These are phyloP conservation scores for Yamadazyma scolyti DNA, from an alignment of 805 yeast genomes.

Conservation along the genomic window DNA sequence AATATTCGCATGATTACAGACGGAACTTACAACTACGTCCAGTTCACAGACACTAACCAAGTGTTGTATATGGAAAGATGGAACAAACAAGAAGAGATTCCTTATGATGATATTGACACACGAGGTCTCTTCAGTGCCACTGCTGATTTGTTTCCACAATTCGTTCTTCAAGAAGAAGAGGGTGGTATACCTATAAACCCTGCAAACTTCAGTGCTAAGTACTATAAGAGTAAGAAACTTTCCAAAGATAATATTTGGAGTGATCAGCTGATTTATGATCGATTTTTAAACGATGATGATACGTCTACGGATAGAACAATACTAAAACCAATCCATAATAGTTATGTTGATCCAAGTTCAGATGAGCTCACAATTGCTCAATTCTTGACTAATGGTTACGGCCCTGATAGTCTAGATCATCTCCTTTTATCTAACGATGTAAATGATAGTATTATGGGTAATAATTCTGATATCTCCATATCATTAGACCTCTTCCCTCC, in stretches of 20 bases:
- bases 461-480: constrained; percentile 30
- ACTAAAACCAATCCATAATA: constrained; percentile 20
- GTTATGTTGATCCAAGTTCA: constrained; percentile 2
- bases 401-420: constrained; percentile 7
- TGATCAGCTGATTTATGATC: constrained; percentile 27
- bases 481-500: constrained; percentile 22
- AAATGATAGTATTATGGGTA: constrained; percentile 24
- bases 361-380: constrained; percentile 25
- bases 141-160: constrained; percentile 30
- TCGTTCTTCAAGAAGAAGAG: constrained; percentile 36
- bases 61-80: constrained; percentile 40
- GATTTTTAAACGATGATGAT: constrained; percentile 17
- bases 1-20: constrained; percentile 5
- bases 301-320: constrained; percentile 28
- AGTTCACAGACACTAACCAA: constrained; percentile 35
- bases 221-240: constrained; percentile 27
- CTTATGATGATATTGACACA: constrained; percentile 42
- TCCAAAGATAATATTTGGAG: constrained; percentile 32
- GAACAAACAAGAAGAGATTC: constrained; percentile 33
- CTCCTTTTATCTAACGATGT: constrained; percentile 15
- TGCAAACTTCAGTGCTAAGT: constrained; percentile 36
- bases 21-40: constrained; percentile 20
- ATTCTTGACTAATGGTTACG: constrained; percentile 19
- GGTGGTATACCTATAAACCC: constrained; percentile 34
- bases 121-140: constrained; percentile 34